These are phyloP conservation scores for Rhizopus stolonifer DNA, from an alignment of 371 early-diverging fungal genomes.

Conservation along the genomic window DNA sequence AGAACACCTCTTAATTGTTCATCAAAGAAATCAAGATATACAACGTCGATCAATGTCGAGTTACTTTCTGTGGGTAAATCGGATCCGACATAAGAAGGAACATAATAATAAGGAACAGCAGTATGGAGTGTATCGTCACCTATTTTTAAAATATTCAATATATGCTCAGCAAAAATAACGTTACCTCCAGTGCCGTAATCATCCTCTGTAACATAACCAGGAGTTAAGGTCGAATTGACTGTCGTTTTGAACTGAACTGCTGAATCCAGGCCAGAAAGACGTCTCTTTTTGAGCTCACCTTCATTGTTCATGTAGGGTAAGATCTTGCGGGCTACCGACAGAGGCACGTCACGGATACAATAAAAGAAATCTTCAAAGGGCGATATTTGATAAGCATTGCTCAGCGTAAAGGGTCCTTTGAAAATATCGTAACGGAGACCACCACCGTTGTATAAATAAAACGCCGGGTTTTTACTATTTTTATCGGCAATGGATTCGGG, in stretches of 20 bases:
- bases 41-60: conserved; percentile 27
- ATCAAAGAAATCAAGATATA: conserved; percentile 38
- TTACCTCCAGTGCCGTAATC: conserved; percentile 50
- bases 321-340: conserved; percentile 24
- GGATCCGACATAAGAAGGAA: conserved; percentile 41
- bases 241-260: background rate
- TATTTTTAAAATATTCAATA: background rate
- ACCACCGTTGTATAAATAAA: conserved; percentile 50
- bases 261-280: conserved; percentile 31
- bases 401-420: conserved; percentile 52
- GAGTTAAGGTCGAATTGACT: conserved; percentile 49
- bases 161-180: too few relatives aligned
- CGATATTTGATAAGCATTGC: conserved; percentile 50
- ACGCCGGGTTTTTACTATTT: conserved; percentile 39
- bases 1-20: conserved; percentile 6
- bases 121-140: conserved; percentile 42
- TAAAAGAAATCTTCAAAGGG: conserved; percentile 53
- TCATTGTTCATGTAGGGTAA: conserved; percentile 58
- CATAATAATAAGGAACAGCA: conserved; percentile 35
- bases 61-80: conserved; percentile 26
- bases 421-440: conserved; percentile 52
- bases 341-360: conserved; percentile 38
- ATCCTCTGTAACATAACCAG: conserved; percentile 54
- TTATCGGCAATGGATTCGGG: conserved; percentile 34
- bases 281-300: conserved; percentile 52